phyloP scores from a whole-genome alignment of 257 asterid species.

The Solanum sitiens region DNA sequence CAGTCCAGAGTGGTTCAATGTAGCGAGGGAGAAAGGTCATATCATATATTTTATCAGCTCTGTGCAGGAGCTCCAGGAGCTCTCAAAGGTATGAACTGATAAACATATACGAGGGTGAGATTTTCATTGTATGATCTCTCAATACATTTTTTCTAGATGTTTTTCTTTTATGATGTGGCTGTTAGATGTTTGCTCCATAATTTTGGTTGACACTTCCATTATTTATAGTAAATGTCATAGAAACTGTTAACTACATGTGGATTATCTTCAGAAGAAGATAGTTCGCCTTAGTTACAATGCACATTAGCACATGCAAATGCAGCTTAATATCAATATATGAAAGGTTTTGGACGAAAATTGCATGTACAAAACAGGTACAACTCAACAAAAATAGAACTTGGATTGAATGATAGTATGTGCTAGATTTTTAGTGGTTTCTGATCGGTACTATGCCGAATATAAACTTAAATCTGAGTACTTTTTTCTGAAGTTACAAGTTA shows the following conservation, averaged over 20 bases:
- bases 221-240: neutral
- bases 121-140: neutral
- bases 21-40: conserved; percentile 94
- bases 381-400: neutral
- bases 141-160: neutral
- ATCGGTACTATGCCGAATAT: neutral
- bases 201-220: neutral
- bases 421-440: neutral
- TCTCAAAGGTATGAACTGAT: conserved; percentile 55
- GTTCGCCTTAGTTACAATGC: neutral
- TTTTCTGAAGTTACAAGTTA: neutral
- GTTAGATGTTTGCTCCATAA: neutral
- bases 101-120: neutral
- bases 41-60: conserved; percentile 94
- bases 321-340: neutral
- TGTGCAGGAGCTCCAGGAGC: conserved; percentile 92
- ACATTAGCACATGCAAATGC: neutral
- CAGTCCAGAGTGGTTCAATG: conserved; percentile 99
- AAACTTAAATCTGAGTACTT: neutral
- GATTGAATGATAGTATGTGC: neutral
- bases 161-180: neutral
- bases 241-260: neutral
- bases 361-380: neutral
- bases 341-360: neutral
- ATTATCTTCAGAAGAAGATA: neutral